Evolutionary conservation across 768 basidiomycete genomes (phyloP), one percentile per base, ranked within the genome.

Genomic region (Kwoniella europaea): DNA sequence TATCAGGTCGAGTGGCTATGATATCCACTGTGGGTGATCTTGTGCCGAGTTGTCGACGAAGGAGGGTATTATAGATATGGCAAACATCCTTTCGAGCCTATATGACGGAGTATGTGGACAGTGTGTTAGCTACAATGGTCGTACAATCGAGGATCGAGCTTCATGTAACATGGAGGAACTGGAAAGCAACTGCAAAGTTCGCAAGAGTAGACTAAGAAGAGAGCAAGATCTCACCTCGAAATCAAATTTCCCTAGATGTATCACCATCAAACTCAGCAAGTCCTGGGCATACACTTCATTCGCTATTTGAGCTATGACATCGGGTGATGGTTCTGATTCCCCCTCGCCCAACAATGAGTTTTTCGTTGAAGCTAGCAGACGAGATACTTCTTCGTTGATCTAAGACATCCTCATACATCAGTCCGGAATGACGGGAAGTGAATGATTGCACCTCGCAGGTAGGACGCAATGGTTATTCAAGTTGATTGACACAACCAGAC

Each of bases 21-120:
- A 97, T 94, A 75, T 99, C 97, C 59, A 98, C 94, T 0, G 97
- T 98, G n/a, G 97, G 97, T 85, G 89, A 91, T 55, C 96, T 89
- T 4, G 91, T 87, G 52, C 97, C 97, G 76, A 99, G 97, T 84
- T 98, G 94, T 58, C 97, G 88, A 58, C 86, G 79, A 0, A 86
- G 80, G 7, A 87, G 81, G 59, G 84, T 82, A 69, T 84, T 86
- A 79, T 85, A 86, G 60, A 87, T 86, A 62, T 82, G 82, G 29
- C 85, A 83, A 5, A 85, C 84, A 71, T 86, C 86, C 75, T 86
- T 86, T 55, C 85, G 80, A 3, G 86, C 85, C 85, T 86, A 65
- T 7, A 41, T 2, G 20, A 35, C 3, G 59, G 42, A 5, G 16
- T 42, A 44, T 44, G 42, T n/a, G 20, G 12, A 35, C 16, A 16